Evolutionary conservation across 179 eudicot genomes (phyloP).

Genomic region (Sideroxylon spinosum): DNA sequence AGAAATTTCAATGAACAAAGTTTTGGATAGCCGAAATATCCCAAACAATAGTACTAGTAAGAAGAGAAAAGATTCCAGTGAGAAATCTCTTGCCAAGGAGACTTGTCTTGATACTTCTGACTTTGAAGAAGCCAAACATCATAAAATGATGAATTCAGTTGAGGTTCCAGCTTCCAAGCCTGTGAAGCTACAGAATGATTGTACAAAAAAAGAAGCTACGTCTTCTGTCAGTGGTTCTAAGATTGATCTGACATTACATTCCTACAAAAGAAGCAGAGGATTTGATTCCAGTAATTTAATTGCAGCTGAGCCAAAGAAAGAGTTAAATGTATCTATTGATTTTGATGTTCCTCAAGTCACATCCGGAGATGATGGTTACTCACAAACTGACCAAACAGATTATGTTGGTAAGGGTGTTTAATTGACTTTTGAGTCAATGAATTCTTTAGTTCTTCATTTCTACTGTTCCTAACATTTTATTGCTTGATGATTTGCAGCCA

Average conservation of each 20-base stretch:
- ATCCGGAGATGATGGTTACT: not conserved
- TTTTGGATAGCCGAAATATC: not conserved
- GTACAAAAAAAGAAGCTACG: not conserved
- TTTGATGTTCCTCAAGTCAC: conserved; percentile 1
- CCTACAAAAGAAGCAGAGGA: not conserved
- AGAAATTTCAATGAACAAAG: not conserved
- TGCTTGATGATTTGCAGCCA: not conserved
- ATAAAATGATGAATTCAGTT: not conserved
- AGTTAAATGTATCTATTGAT: not conserved
- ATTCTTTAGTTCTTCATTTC: not conserved
- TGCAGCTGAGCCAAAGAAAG: not conserved
- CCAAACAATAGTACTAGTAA: not conserved
- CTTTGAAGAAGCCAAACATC: not conserved
- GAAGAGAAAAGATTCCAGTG: not conserved
- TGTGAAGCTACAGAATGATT: not conserved
- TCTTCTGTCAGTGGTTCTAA: not conserved
- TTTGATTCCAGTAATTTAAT: not conserved
- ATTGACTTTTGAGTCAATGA: not conserved
- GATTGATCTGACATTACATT: not conserved
- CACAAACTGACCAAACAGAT: not conserved
- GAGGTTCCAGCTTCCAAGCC: not conserved
- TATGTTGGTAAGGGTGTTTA: not conserved
- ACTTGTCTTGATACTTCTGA: not conserved
- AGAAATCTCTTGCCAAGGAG: not conserved
- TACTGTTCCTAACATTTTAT: not conserved